Percentiles rank a stretch among this genome's conserved stretches.
Conservation (phyloP, 2,329 filamentous ascomycete species). For the Hymenoscyphus fraxineus region DNA sequence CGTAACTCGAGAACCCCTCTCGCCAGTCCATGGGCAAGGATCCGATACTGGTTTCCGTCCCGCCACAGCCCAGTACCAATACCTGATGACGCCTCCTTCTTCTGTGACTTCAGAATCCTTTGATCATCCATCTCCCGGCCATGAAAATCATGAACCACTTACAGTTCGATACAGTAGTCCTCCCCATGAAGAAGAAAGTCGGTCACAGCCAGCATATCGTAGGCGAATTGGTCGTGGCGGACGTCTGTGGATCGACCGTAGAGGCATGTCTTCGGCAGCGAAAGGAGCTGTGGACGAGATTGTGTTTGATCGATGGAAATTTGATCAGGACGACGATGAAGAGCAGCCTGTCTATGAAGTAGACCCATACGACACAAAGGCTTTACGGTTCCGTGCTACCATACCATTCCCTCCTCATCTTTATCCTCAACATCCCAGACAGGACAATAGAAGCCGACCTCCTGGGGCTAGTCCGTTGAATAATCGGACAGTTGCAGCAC, state of each 20-base stretch:
- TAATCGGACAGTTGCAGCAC: constrained; percentile 22
- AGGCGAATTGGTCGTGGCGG: constrained; percentile 81
- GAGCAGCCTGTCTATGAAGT: constrained; percentile 71
- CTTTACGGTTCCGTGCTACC: constrained; percentile 56
- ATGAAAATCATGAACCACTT: constrained; percentile 28
- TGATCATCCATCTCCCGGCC: constrained; percentile 32
- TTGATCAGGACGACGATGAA: constrained; percentile 79
- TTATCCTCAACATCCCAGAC: constrained; percentile 26
- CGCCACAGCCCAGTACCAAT: constrained; percentile 65
- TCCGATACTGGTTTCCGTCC: constrained; percentile 64
- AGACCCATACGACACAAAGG: constrained; percentile 63
- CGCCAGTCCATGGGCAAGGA: constrained; percentile 65
- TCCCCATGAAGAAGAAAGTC: constrained; percentile 31
- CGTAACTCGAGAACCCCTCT: constrained; percentile 79
- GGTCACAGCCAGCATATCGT: constrained; percentile 62
- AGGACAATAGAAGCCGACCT: constrained; percentile 23
- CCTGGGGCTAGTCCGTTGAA: constrained; percentile 23
- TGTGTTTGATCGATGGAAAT: constrained; percentile 72
- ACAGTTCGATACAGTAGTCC: constrained; percentile 28
- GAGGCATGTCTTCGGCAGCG: constrained; percentile 56
- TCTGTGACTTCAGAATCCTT: constrained; percentile 36
- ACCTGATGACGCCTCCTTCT: constrained; percentile 62
- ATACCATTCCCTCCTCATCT: constrained; percentile 33
- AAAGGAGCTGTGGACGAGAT: constrained; percentile 42
- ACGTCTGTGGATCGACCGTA: constrained; percentile 83